Base-by-base conservation (phyloP, 2,329 filamentous ascomycete genomes). In the Aspergillus sp. region DNA sequence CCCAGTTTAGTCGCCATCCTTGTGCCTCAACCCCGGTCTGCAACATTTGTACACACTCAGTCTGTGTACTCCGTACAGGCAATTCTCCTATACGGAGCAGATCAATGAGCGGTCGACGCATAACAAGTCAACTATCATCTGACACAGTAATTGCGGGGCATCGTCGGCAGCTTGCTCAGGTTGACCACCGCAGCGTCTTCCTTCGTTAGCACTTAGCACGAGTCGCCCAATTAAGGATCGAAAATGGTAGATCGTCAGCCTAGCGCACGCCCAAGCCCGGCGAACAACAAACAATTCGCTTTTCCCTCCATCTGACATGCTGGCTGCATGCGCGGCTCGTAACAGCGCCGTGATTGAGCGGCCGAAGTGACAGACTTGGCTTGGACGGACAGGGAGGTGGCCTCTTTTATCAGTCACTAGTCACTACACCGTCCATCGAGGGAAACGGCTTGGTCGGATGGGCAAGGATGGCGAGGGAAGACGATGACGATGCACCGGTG, bases 121-220 rank as follows among this genome's bases (percentile, higher is more conserved):
- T 45, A 57, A 18, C n/a, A 52, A 26, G 24, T 22, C 39, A 32
- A 49, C 29, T 47, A 59, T 64, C 62, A 64, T 63, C 60, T 63
- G 60, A 61, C 56, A 56, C 57, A 32, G 49, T n/a, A 7, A 47
- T 54, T 55, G 62, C 56, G 63, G 58, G 63, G 58, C 56, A 45
- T n/a, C 57, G 32, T n/a, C 55, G 55, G 47, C 55, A 52, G 52
- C 52, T 49, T n/a, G 42, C 42, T 42, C 57, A 49, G 50, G 50
- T 52, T n/a, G 20, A 45, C 36, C 52, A 42, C 36, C 36, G 16
- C 36, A 42, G 36, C 36, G 45, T 47, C 22, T 47, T 47, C 45
- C 45, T 47, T 47, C 18, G 45, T 47, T 22, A 9, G 6, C 45
- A 20, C 20, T 47, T 22, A 2, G 6, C 45, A 20, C 20, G 45